A percentile compares a stretch with the other conserved stretches of the same genome.
Conservation (phyloP, 2,329 filamentous ascomycete genomes). For the Monilinia fructicola region DNA sequence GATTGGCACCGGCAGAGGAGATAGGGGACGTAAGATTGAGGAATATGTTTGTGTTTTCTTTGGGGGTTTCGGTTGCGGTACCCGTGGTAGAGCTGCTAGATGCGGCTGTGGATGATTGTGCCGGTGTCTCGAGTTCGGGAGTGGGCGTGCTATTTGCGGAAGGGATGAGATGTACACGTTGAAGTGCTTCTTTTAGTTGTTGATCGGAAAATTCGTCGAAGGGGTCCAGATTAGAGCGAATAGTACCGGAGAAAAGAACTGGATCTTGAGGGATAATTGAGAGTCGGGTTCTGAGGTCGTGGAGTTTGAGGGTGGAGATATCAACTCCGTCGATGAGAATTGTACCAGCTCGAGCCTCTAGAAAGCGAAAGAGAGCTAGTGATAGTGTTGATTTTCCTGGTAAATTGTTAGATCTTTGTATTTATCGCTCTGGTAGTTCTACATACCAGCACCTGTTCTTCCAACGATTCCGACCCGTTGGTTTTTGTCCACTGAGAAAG, state of each 20-base stretch:
- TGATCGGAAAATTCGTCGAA: slow-evolving; percentile 83
- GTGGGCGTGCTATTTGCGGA: slow-evolving; percentile 17
- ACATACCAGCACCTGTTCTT: slow-evolving; percentile 37
- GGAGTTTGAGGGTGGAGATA: slow-evolving; percentile 39
- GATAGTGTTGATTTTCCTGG: slow-evolving; percentile 35
- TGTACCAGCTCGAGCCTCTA: slow-evolving; percentile 44
- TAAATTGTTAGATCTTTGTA: slow-evolving; percentile 26
- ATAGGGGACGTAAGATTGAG: slow-evolving; percentile 59
- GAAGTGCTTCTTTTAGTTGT: slow-evolving; percentile 78
- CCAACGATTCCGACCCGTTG: slow-evolving; percentile 47
- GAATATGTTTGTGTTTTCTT: slow-evolving; percentile 64
- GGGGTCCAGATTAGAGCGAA: slow-evolving; percentile 87
- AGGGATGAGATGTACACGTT: slow-evolving; percentile 80
- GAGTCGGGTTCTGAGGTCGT: slow-evolving; percentile 36
- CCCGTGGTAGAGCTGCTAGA: background rate
- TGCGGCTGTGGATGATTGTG: slow-evolving; percentile 18
- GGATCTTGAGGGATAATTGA: slow-evolving; percentile 55
- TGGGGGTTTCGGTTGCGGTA: slow-evolving; percentile 36
- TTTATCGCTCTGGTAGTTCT: slow-evolving; percentile 8
- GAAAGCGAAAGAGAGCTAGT: slow-evolving; percentile 34
- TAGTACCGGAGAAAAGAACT: slow-evolving; percentile 82
- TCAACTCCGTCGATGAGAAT: slow-evolving; percentile 39
- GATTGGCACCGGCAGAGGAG: slow-evolving; percentile 67
- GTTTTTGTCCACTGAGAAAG: slow-evolving; percentile 62
- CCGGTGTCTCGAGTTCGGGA: slow-evolving; percentile 5